Conservation (phyloP, 352 stramenopile species). For the Pythium phragmitis region DNA sequence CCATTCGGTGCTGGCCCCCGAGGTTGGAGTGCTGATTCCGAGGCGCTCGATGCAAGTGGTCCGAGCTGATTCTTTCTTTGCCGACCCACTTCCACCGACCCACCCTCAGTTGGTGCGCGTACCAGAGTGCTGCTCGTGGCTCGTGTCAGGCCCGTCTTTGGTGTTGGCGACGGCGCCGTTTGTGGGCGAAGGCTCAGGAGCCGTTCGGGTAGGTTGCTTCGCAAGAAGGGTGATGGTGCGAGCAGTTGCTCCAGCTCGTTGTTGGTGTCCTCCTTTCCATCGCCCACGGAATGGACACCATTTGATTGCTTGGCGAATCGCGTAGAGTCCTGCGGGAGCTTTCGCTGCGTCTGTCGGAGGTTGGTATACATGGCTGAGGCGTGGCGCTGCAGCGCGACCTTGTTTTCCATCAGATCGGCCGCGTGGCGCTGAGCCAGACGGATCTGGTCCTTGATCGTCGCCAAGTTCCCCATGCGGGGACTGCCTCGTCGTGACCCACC, state of each 20-base stretch:
- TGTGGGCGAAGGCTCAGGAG: conserved; percentile 40
- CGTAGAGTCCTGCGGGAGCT: background rate
- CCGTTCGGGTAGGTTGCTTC: conserved; percentile 39
- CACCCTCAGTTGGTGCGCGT: background rate
- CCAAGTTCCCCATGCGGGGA: conserved; percentile 21
- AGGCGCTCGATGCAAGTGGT: conserved; percentile 8
- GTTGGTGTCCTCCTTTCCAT: background rate
- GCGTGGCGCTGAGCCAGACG: conserved; percentile 35
- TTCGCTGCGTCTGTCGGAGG: conserved; percentile 30
- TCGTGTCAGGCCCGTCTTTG: conserved; percentile 4
- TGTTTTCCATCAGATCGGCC: conserved; percentile 39
- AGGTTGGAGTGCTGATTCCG: conserved; percentile 4
- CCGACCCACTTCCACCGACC: background rate
- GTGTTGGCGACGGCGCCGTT: conserved; percentile 36
- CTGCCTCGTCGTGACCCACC: background rate
- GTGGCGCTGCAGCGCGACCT: conserved; percentile 45
- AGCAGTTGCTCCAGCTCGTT: conserved; percentile 26
- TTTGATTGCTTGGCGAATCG: conserved; percentile 7
- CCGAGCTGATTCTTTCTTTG: background rate
- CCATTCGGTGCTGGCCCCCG: background rate
- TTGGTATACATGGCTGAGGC: conserved; percentile 58
- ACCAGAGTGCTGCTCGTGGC: conserved; percentile 14
- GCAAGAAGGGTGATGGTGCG: conserved; percentile 51
- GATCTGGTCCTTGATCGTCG: conserved; percentile 44
- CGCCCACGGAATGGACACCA: background rate